Base-by-base conservation (phyloP, 164 flowering plant genomes). In the Liquidambar formosana region DNA sequence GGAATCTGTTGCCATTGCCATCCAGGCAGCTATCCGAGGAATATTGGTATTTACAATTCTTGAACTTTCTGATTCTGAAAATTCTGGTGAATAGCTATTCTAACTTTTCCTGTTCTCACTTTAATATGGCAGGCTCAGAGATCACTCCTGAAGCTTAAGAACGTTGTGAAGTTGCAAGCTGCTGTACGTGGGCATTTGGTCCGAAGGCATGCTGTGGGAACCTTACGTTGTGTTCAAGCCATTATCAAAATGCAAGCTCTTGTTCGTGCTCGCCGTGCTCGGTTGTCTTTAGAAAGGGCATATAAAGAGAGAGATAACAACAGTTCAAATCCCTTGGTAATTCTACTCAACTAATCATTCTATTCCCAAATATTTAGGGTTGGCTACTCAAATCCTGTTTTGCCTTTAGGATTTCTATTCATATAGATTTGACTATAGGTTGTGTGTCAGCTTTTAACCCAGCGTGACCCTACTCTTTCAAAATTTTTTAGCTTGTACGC, bases 121-220 rank as follows among this genome's bases (percentile, higher is more conserved):
- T 28, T 19, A 45, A 10, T 54, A 68, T 72, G 27, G n/a, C 77
- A 95, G 99, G 99, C 90, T 63, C 88, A 67, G 59, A 84, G 66
- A 68, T 67, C 64, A 63, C 78, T 90, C 44, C 56, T 75, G 64
- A 85, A 87, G 84, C 83, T 81, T 13, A 88, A 85, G 82, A 87
- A 76, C 74, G 76, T 82, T 0, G 79, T 90, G 49, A 95, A 93
- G 77, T 70, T 96, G 82, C 98, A 96, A 87, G 98, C 99, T 73
- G 93, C 87, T 64, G 85, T 92, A 18, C 91, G 99, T 61, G 98
- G 99, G 57, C 90, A 89, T 79, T 73, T 96, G 78, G 99, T 91
- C 46, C 78, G 99, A 60, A 83, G 80, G 76, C 92, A 89, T 80
- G 98, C 99, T 51, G 82, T 85, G 63, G 97, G 93, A 65, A 81